Evolutionary conservation across 345 rosid genomes (phyloP), one percentile per base, ranked within the genome.

Genomic region (Noccaea bulbosa): DNA sequence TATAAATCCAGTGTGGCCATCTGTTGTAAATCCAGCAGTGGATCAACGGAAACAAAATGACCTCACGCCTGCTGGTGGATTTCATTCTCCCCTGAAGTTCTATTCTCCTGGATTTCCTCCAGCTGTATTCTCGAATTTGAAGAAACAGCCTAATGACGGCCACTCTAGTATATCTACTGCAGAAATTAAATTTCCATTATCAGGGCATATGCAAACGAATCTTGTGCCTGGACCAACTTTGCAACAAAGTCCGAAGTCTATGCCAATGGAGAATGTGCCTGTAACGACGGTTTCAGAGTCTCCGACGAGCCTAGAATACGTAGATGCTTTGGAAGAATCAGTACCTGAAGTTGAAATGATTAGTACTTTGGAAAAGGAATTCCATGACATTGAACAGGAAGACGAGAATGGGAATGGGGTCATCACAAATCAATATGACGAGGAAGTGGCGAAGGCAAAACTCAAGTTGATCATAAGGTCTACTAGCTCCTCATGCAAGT

Each of bases 401-500:
- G 69, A 65, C 4, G 81, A 81, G 70, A 77, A 67, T 69, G 77
- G 73, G 65, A 77, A 64, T 66, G 78, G 59, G 64, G 78, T 61
- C 49, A 61, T 76, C 70, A 73, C 65, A 54, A 49, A 74, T 47
- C 65, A 74, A 57, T 78, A 76, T 58, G 80, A 81, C 46, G 86
- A 87, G 77, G 91, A 83, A 83, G 84, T 85, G 81, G 82, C 87
- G 1, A 76, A 73, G 63, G 95, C 98, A 79, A 89, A 88, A 79
- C 88, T 91, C 71, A 91, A 83, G 83, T 78, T 89, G 86, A 88
- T 89, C 69, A 72, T 88, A 72, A 89, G 98, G 99, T 94, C 74
- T 62, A 67, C 38, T 56, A 62, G 71, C 78, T 75, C 46, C 46
- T 70, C 60, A 37, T 16, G 35, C 55, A 47, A 22, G 59, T 56